phyloP scores from a whole-genome alignment of 495 filamentous ascomycete species.

The Halenospora varia region DNA sequence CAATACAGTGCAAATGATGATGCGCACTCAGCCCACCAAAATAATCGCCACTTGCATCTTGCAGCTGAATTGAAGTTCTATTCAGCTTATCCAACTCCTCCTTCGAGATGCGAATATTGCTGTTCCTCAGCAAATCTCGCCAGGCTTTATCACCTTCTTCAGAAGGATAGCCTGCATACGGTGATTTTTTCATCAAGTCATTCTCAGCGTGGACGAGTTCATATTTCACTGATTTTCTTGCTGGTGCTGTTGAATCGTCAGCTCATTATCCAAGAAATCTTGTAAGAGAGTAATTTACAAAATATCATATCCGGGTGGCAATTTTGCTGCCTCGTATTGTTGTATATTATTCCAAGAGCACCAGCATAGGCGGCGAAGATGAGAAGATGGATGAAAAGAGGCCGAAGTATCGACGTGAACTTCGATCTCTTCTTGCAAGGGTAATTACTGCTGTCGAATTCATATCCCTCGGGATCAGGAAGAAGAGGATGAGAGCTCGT shows the following conservation, averaged over 20 bases:
- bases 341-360: neutral
- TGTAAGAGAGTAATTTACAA: too few species aligned
- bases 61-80: neutral
- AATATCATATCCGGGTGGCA: conserved; percentile 3
- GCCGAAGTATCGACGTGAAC: neutral
- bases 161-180: conserved; percentile 13
- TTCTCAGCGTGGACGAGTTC: neutral
- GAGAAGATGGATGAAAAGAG: neutral
- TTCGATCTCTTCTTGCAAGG: neutral
- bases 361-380: neutral
- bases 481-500: neutral
- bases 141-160: conserved; percentile 17
- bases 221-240: neutral
- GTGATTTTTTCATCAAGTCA: conserved; percentile 1
- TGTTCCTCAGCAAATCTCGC: conserved; percentile 10
- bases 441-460: neutral
- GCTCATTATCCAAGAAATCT: too few species aligned
- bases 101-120: neutral
- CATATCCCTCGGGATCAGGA: neutral
- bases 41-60: conserved; percentile 4
- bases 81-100: conserved; percentile 4
- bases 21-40: conserved; percentile 15
- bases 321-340: neutral
- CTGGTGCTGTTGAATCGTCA: neutral
- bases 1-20: conserved; percentile 27